These are phyloP conservation scores for Dendryphion nanum DNA, from an alignment of 2,329 filamentous ascomycete species.

Conservation along the genomic window DNA sequence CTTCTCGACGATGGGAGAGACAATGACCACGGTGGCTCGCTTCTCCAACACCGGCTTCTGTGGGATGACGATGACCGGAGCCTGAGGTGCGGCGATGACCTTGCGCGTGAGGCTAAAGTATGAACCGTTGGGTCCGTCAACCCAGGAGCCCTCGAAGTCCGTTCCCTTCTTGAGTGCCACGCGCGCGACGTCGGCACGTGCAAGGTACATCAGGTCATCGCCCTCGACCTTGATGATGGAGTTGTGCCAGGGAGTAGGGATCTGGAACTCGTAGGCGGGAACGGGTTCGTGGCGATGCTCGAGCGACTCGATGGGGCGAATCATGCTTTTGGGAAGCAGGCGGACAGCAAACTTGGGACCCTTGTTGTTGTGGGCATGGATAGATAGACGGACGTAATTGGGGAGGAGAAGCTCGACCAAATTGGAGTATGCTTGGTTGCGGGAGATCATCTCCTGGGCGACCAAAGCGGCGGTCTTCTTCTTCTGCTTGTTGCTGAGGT, in stretches of 20 bases:
- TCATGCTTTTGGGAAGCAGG: constrained; percentile 33
- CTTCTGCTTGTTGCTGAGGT: constrained; percentile 28
- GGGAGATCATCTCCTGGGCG: constrained; percentile 39
- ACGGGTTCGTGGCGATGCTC: constrained; percentile 25
- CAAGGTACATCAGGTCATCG: constrained; percentile 27
- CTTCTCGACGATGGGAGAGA: constrained; percentile 20
- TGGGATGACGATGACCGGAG: neutral
- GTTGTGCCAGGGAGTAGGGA: constrained; percentile 48
- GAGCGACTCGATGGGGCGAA: constrained; percentile 33
- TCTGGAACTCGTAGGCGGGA: constrained; percentile 28
- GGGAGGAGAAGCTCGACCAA: constrained; percentile 48
- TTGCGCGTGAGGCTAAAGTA: constrained; percentile 18
- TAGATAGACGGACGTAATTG: constrained; percentile 48
- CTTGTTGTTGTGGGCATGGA: constrained; percentile 46
- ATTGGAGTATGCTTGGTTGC: constrained; percentile 51
- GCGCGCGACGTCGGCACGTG: constrained; percentile 23
- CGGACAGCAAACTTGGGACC: constrained; percentile 46
- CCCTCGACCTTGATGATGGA: constrained; percentile 37
- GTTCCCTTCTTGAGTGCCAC: constrained; percentile 17
- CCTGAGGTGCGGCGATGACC: neutral
- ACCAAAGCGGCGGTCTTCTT: constrained; percentile 36
- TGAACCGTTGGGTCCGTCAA: constrained; percentile 23
- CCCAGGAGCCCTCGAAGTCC: constrained; percentile 24
- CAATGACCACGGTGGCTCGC: constrained; percentile 12
- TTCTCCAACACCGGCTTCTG: neutral